Evolutionary conservation across 495 filamentous ascomycete genomes (phyloP), one percentile per base, ranked within the genome.

Genomic region (Hypoxylon lienhwacheense): DNA sequence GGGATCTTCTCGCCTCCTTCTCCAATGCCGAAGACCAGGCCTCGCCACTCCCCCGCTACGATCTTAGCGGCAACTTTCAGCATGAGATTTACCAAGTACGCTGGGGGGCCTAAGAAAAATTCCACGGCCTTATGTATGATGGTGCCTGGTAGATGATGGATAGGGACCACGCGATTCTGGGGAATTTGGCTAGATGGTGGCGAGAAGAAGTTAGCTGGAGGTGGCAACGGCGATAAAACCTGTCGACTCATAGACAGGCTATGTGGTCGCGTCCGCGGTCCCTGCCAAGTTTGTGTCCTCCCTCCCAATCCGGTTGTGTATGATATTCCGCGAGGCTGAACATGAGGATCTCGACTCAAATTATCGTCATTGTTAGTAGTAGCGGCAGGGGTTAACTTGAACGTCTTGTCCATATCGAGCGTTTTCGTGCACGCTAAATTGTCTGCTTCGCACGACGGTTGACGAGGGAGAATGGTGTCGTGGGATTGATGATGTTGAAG

Each of bases 61-160:
- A 95, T 88, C 28, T 80, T 81, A 0, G 87, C 83, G 2, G 90
- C 88, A 21, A 96, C 87, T 41, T 82, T 82, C 5, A 96, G 76
- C 75, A 96, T 88, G 31, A 93, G 70, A 5, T 82, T 76, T 26
- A 95, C 76, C 5, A 96, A 77, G 51, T 88, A 81, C 16, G 84
- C 78, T 0, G 90, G 89, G 5, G 90, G 89, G 0, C 86, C 80
- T 19, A 95, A 70, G 1, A 95, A 73, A 3, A 93, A 75, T 14
- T 87, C 81, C 64, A 81, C 84, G 0, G 89, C 90, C 68, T 87
- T 90, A 20, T 85, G 80, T 12, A 95, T 73, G 17, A 96, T 77
- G 0, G 82, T 80, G 7, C 80, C 73, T 1, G 88, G 83, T 17
- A 91, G 74, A 25, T 82, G 76, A 41, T 80, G 71, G 33, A 75